These are phyloP conservation scores for Silene noctiflora DNA, from an alignment of 179 eudicot species.

Conservation along the genomic window DNA sequence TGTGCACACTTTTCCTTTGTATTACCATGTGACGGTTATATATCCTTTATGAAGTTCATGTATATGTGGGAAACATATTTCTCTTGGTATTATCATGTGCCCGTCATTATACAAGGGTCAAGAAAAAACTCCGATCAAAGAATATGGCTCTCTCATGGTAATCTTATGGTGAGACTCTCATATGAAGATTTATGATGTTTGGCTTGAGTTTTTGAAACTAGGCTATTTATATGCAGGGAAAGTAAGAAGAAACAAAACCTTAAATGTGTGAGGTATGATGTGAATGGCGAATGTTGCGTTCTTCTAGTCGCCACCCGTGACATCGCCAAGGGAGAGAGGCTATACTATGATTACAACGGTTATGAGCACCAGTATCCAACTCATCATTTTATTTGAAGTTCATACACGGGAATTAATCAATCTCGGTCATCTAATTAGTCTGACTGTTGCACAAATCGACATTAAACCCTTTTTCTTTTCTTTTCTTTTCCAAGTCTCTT, in stretches of 20 bases:
- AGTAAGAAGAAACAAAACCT: constrained; percentile 77
- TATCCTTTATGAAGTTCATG: no score
- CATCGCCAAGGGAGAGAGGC: constrained; percentile 86
- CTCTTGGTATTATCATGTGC: no score
- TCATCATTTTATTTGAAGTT: constrained; percentile 59
- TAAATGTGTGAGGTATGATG: constrained; percentile 76
- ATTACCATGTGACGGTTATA: no score
- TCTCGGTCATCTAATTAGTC: background rate
- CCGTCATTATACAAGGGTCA: no score
- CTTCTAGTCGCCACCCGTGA: constrained; percentile 80
- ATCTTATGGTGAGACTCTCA: background rate
- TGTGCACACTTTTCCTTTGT: background rate
- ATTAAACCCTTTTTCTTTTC: background rate
- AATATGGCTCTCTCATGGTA: background rate
- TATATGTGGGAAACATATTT: no score
- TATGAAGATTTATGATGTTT: background rate
- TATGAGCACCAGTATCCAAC: constrained; percentile 88
- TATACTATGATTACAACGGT: constrained; percentile 89
- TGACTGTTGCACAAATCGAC: constrained; percentile 16
- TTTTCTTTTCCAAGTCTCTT: background rate
- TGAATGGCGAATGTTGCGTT: constrained; percentile 78
- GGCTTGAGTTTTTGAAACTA: background rate
- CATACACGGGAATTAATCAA: background rate
- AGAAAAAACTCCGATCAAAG: background rate
- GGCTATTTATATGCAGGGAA: constrained; percentile 50